Evolutionary conservation across 306 rosid species (phyloP).

Genomic region (Vicia faba): DNA sequence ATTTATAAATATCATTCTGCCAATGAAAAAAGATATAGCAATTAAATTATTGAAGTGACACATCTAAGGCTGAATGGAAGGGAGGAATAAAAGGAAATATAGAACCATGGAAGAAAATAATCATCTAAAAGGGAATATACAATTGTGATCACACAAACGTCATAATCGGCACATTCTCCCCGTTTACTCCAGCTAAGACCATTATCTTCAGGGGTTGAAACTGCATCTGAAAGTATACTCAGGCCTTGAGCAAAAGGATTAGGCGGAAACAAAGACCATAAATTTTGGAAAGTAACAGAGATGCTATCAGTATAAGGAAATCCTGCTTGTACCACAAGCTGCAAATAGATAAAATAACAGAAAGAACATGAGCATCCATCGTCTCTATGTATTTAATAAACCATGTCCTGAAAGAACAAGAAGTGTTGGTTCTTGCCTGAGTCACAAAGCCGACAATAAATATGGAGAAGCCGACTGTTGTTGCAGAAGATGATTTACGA

Average conservation of each 20-base stretch:
- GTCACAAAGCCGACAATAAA: conserved; percentile 72
- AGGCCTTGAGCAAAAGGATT: conserved; percentile 78
- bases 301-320: conserved; percentile 47
- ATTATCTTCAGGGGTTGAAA: conserved; percentile 50
- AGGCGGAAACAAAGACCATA: conserved; percentile 90
- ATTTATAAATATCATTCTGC: conserved; percentile 70
- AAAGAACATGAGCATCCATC: conserved; percentile 30
- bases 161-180: conserved; percentile 49
- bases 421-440: conserved; percentile 65
- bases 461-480: conserved; percentile 67
- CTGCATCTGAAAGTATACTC: conserved; percentile 56
- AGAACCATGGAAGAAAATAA: conserved; percentile 25
- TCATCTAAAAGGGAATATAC: conserved; percentile 44
- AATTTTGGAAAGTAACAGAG: conserved; percentile 28
- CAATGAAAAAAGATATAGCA: conserved; percentile 39
- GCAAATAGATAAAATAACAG: conserved; percentile 36
- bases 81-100: conserved; percentile 15
- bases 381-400: conserved; percentile 20
- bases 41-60: conserved; percentile 14
- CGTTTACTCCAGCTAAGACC: conserved; percentile 85
- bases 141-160: conserved; percentile 64
- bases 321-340: conserved; percentile 59
- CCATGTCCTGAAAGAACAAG: conserved; percentile 29
- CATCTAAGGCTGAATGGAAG: conserved; percentile 11
- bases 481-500: conserved; percentile 75